These are phyloP conservation scores for Capniomyces stellatus DNA, from an alignment of 371 early-diverging fungal genomes.

Conservation along the genomic window DNA sequence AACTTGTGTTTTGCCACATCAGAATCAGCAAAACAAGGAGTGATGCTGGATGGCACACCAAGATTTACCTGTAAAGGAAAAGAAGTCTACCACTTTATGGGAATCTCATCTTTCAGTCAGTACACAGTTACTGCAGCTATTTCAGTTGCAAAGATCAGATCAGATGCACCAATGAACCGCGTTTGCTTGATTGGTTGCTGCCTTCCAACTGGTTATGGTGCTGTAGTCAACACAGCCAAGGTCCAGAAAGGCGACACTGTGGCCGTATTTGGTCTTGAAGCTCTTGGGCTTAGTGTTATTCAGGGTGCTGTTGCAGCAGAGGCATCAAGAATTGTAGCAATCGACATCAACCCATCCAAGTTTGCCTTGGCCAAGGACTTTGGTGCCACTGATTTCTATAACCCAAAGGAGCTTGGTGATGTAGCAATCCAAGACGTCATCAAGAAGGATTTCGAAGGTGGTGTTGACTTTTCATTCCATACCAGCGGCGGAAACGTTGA, in stretches of 20 bases:
- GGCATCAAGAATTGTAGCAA: slow-evolving; percentile 72
- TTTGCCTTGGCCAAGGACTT: slow-evolving; percentile 48
- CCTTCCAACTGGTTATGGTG: slow-evolving; percentile 93
- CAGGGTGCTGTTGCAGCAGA: slow-evolving; percentile 63
- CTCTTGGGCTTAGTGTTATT: slow-evolving; percentile 78
- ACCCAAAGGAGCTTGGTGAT: slow-evolving; percentile 58
- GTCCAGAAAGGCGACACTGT: slow-evolving; percentile 55
- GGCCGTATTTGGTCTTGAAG: slow-evolving; percentile 91
- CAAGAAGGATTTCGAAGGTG: slow-evolving; percentile 82
- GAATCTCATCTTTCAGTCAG: slow-evolving; percentile 85
- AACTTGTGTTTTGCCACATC: slow-evolving; percentile 83
- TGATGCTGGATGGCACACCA: slow-evolving; percentile 88
- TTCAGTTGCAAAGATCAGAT: slow-evolving; percentile 72
- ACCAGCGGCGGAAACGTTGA: slow-evolving; percentile 74
- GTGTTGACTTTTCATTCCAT: slow-evolving; percentile 90
- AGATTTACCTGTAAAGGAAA: slow-evolving; percentile 84
- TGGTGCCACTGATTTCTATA: slow-evolving; percentile 84
- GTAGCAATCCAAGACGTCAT: slow-evolving; percentile 66
- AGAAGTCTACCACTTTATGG: slow-evolving; percentile 87
- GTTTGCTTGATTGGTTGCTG: slow-evolving; percentile 88
- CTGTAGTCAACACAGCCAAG: slow-evolving; percentile 82
- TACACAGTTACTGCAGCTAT: slow-evolving; percentile 86
- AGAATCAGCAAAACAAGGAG: slow-evolving; percentile 80
- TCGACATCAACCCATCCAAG: slow-evolving; percentile 76
- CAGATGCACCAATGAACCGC: slow-evolving; percentile 60